Conservation (phyloP, 495 filamentous ascomycete species). For the Lophium mytilinum region DNA sequence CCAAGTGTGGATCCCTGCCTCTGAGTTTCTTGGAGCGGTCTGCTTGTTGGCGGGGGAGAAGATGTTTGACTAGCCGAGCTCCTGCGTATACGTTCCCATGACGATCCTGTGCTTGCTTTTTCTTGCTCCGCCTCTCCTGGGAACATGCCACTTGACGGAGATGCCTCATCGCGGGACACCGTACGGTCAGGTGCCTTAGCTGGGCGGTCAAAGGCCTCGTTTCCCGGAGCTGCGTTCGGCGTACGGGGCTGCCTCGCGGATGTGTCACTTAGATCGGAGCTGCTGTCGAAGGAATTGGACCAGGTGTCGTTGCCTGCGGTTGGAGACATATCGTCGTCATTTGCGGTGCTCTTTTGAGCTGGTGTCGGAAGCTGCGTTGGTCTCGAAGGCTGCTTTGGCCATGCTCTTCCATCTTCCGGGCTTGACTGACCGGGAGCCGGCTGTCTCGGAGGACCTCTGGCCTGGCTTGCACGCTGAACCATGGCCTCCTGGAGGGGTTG, state of each 20-base stretch:
- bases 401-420: too few species aligned
- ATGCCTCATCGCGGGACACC: not conserved
- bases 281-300: not conserved
- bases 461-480: not conserved
- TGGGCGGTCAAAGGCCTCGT: not conserved
- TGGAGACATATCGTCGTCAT: constrained; percentile 11
- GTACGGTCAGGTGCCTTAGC: not conserved
- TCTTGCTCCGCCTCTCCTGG: not conserved
- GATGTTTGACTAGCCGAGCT: not conserved
- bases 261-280: not conserved
- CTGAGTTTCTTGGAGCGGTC: not conserved
- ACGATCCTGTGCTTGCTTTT: not conserved
- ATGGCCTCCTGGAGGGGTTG: constrained; percentile 2
- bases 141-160: not conserved
- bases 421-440: too few species aligned
- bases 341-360: not conserved
- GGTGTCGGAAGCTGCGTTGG: not conserved
- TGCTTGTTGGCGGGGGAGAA: not conserved
- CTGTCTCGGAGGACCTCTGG: too few species aligned
- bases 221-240: not conserved
- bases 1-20: constrained; percentile 4
- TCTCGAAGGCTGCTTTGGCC: not conserved
- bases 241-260: not conserved
- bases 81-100: not conserved
- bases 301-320: not conserved